Conservation (phyloP, 371 early-diverging fungal genomes). For the Nematocida ironsii region DNA sequence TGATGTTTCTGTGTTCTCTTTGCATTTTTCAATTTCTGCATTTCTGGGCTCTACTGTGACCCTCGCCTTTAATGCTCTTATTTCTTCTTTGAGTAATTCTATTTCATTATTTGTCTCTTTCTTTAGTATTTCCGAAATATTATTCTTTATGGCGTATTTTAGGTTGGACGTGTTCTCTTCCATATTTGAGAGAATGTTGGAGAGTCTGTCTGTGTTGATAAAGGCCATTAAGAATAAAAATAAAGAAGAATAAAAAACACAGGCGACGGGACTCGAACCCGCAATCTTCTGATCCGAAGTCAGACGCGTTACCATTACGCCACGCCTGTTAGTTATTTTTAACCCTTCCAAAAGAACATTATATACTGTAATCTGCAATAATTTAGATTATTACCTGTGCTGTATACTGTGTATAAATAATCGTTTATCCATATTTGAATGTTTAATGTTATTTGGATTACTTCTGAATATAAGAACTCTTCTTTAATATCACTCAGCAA, state of each 20-base stretch:
- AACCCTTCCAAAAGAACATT: no score
- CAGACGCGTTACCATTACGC: slow-evolving; percentile 65
- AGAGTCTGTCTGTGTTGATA: slow-evolving; percentile 18
- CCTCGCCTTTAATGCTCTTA: neutral
- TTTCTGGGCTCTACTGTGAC: neutral
- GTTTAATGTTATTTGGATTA: no score
- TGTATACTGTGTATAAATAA: no score
- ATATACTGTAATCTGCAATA: no score
- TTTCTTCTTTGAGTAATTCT: slow-evolving; percentile 1
- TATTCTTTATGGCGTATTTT: slow-evolving; percentile 27
- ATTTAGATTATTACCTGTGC: no score
- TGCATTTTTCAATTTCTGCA: neutral
- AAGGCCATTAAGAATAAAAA: slow-evolving; percentile 13
- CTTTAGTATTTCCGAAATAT: slow-evolving; percentile 29
- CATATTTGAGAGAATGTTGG: slow-evolving; percentile 26
- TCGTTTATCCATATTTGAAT: no score
- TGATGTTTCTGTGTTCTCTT: neutral
- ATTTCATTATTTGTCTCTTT: slow-evolving; percentile 33
- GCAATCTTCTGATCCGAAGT: slow-evolving; percentile 65
- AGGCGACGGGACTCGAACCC: slow-evolving; percentile 64
- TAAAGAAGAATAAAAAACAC: slow-evolving; percentile 35
- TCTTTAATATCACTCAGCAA: no score
- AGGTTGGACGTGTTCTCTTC: slow-evolving; percentile 23
- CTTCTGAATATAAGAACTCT: no score
- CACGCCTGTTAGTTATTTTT: slow-evolving; percentile 57